These are phyloP conservation scores for Paramyrothecium sp. DNA, from an alignment of 2,329 filamentous ascomycete genomes.

Conservation along the genomic window DNA sequence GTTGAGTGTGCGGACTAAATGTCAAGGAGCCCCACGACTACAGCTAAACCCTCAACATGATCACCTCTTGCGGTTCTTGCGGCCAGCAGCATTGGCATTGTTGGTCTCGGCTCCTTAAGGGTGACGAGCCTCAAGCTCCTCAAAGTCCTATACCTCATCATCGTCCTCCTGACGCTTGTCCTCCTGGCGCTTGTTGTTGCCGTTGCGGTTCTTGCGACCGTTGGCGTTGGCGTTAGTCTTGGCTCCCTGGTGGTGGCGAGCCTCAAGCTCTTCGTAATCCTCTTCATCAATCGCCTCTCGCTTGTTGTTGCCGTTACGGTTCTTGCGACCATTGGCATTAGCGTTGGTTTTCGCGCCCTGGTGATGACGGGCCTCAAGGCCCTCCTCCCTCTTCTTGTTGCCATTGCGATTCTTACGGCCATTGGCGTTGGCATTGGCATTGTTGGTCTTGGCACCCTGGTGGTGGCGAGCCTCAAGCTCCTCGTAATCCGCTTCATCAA, in stretches of 20 bases:
- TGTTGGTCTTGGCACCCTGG: conserved; percentile 1
- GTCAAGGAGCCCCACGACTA: too few species aligned
- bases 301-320: conserved; percentile 7
- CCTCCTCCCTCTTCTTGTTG: conserved; percentile 8
- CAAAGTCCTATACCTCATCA: neutral
- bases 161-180: neutral
- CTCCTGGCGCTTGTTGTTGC: conserved; percentile 7
- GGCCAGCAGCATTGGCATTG: neutral
- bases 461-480: conserved; percentile 4
- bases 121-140: neutral
- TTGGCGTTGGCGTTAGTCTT: conserved; percentile 5
- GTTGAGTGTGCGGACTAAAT: too few species aligned
- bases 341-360: conserved; percentile 11
- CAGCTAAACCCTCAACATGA: too few species aligned
- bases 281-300: neutral
- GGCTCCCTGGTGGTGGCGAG: conserved; percentile 13
- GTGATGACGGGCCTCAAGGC: conserved; percentile 13
- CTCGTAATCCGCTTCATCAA: too few species aligned
- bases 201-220: neutral
- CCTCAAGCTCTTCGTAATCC: conserved; percentile 5
- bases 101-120: neutral
- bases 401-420: neutral
- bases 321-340: conserved; percentile 3
- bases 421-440: conserved; percentile 7
- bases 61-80: neutral